These are phyloP conservation scores for Parmelia sp. DNA, from an alignment of 495 filamentous ascomycete species.

Conservation along the genomic window DNA sequence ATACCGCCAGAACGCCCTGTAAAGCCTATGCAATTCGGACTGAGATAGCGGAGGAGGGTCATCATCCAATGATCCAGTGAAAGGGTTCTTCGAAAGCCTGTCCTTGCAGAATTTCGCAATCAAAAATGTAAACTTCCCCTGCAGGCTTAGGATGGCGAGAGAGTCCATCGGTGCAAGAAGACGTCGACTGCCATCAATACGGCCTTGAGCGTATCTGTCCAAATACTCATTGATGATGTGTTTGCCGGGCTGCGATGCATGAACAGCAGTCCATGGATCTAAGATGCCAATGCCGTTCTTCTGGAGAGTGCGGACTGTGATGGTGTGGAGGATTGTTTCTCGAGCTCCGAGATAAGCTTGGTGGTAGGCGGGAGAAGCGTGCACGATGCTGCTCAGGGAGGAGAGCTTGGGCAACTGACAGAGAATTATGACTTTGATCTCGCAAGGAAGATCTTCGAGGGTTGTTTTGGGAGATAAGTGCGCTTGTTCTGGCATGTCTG, in stretches of 20 bases:
- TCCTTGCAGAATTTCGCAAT: background rate
- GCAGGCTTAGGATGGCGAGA: background rate
- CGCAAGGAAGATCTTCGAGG: background rate
- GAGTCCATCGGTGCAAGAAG: background rate
- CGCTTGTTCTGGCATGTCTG: background rate
- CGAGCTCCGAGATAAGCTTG: conserved; percentile 1
- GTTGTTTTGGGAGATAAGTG: background rate
- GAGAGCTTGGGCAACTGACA: background rate
- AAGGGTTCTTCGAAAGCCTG: background rate
- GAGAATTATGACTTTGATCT: background rate
- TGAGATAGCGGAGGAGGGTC: background rate
- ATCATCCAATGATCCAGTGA: background rate
- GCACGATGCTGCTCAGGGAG: background rate
- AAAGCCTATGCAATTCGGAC: background rate
- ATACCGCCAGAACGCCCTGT: background rate
- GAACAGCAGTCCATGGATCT: conserved; percentile 4
- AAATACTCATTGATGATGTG: background rate
- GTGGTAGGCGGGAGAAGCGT: conserved; percentile 6
- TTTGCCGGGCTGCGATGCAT: background rate
- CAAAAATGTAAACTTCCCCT: background rate
- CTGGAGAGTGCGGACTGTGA: background rate
- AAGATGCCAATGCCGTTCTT: background rate
- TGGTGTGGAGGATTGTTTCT: background rate
- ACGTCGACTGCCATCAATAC: background rate
- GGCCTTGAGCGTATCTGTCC: background rate